Evolutionary conservation across 2,329 filamentous ascomycete species (phyloP), one percentile per base, ranked within the genome.

Genomic region (Exophiala mesophila): DNA sequence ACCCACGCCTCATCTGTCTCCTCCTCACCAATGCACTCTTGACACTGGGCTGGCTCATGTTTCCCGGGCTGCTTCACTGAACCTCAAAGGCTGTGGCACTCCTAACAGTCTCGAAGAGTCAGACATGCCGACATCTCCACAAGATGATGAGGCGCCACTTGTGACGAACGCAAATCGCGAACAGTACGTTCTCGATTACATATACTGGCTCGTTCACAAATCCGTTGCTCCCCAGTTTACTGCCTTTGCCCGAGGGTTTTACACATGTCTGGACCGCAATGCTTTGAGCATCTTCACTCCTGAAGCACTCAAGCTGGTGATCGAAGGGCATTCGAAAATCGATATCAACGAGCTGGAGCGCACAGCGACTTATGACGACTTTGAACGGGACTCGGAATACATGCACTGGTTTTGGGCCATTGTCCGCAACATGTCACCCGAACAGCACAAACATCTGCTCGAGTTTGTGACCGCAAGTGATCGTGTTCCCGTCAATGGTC

Each of bases 391-490:
- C 0, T 82, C 92, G 52, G 77, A 71, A 10, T 78, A 83, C 1
- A 80, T 98, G 30, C 69, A 71, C 17, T 78, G 85, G 54, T 97
- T 98, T 61, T 98, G 92, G 92, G 73, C 73, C 9, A 75, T 96
- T 5, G 84, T 95, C 1, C 76, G 76, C 51, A 64, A 61, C 12
- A 71, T 67, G 41, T 55, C 65, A 7, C 73, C 82, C 12, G 71
- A 76, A 32, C 83, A 89, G 71, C 83, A 83, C 63, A 77, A 80
- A 39, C 80, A 78, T 56, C 68, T 98, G 23, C 72, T 98, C 21
- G 88, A 96, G 61, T 98, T 98, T 58, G 89, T 98, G 20, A 98
- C 92, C 10, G 90, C 90, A 0, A 90, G 83, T 55, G 89, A 96
- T 59, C 77, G 92, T 2, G 78, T 97, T 2, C 92, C 92, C 0